A percentile compares a stretch with the other conserved stretches of the same genome.
Evolutionary conservation across 1,139 yeast genomes (phyloP).

Genomic region (Debaryomyces coudertii): DNA sequence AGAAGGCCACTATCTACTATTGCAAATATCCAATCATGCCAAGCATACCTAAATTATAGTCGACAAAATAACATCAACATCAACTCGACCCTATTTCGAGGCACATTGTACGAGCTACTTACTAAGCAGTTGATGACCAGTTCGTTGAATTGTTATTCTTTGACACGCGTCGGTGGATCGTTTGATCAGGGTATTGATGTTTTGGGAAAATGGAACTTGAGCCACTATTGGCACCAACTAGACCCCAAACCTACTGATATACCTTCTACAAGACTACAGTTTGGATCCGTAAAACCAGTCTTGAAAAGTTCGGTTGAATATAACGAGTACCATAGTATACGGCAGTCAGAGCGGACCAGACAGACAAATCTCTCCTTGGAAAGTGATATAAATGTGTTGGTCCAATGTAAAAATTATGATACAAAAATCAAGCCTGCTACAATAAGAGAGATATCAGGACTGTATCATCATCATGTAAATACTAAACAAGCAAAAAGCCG

Average conservation of each 20-base stretch:
- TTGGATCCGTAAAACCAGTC: conserved; percentile 15
- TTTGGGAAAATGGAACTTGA: conserved; percentile 60
- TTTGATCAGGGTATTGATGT: conserved; percentile 77
- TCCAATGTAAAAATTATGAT: conserved; percentile 61
- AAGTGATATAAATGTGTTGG: conserved; percentile 40
- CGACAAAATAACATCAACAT: conserved; percentile 23
- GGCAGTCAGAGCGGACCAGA: conserved; percentile 3
- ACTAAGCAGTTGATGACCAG: conserved; percentile 50
- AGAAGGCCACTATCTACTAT: not conserved
- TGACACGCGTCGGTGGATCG: conserved; percentile 60
- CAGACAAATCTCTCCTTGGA: conserved; percentile 23
- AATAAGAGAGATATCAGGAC: conserved; percentile 62
- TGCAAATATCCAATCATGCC: conserved; percentile 23
- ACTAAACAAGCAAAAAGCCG: conserved; percentile 22
- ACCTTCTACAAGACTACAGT: conserved; percentile 8
- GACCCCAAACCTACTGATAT: conserved; percentile 10
- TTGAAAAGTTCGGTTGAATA: conserved; percentile 22
- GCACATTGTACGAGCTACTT: conserved; percentile 69
- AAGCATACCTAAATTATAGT: conserved; percentile 36
- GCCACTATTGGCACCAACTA: conserved; percentile 24
- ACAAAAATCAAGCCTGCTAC: conserved; percentile 53
- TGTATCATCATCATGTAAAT: conserved; percentile 49
- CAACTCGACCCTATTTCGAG: conserved; percentile 58
- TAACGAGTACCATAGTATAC: conserved; percentile 8
- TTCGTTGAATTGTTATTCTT: conserved; percentile 45